phyloP scores from a whole-genome alignment of 495 filamentous ascomycete genomes.

The Talaromyces proteolyticus region DNA sequence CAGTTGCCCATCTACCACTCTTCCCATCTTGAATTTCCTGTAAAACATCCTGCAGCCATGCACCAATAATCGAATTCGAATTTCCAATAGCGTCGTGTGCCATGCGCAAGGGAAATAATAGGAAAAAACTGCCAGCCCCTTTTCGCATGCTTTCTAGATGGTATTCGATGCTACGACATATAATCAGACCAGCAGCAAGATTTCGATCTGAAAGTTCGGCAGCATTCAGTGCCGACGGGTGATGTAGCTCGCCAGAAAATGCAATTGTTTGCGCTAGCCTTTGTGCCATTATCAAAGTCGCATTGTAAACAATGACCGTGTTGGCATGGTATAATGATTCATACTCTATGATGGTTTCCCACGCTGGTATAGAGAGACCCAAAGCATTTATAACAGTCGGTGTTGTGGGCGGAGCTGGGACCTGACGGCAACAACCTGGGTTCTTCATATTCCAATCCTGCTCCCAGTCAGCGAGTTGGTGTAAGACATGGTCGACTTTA shows the following conservation, averaged over 20 bases:
- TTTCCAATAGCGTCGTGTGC: not conserved
- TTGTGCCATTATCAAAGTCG: not conserved
- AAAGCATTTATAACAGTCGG: not conserved
- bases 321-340: not conserved
- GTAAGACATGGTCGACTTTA: not conserved
- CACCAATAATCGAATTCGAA: not conserved
- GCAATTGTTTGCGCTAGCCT: not conserved
- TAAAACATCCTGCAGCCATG: not conserved
- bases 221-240: not conserved
- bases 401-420: not conserved
- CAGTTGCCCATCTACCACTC: conserved; percentile 1
- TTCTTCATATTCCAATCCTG: conserved; percentile 3
- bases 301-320: not conserved
- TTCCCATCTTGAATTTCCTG: conserved; percentile 1
- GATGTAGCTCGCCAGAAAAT: not conserved
- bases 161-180: conserved; percentile 2
- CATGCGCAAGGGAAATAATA: conserved; percentile 1
- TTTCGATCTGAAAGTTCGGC: not conserved
- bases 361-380: not conserved
- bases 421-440: not conserved
- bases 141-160: conserved; percentile 4
- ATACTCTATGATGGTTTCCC: conserved; percentile 1
- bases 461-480: not conserved
- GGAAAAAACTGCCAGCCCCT: conserved; percentile 2
- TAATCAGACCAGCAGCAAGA: not conserved